phyloP scores from a whole-genome alignment of 306 rosid species.

The Albizia julibrissin region DNA sequence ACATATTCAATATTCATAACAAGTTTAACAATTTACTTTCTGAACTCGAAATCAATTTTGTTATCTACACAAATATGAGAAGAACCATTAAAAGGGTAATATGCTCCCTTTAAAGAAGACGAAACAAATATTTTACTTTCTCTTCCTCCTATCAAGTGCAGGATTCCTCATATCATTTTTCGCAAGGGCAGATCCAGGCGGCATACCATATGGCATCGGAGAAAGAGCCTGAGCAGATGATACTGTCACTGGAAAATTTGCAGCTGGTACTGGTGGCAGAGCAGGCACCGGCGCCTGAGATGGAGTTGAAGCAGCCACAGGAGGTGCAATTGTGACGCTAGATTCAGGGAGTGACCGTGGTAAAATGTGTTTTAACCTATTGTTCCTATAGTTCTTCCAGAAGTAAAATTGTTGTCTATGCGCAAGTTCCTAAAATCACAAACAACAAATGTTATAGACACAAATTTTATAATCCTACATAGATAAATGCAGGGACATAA shows the following conservation, averaged over 20 bases:
- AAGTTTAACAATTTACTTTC: neutral
- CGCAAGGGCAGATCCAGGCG: constrained; percentile 60
- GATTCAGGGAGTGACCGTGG: constrained; percentile 87
- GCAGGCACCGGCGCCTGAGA: constrained; percentile 53
- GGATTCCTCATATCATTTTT: constrained; percentile 77
- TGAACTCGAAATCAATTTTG: neutral
- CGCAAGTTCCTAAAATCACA: constrained; percentile 68
- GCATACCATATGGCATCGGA: constrained; percentile 74
- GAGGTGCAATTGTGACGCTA: constrained; percentile 44
- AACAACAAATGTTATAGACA: neutral
- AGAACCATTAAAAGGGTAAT: neutral
- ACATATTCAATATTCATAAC: no score
- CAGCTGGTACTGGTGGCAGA: constrained; percentile 57
- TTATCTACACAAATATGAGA: neutral
- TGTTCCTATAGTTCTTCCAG: constrained; percentile 97
- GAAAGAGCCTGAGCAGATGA: constrained; percentile 65
- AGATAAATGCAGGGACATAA: neutral
- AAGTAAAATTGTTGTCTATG: constrained; percentile 96
- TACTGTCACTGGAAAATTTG: constrained; percentile 48
- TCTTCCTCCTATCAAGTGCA: constrained; percentile 78
- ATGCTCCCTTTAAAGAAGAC: neutral
- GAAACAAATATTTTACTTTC: constrained; percentile 52
- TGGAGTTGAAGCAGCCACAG: constrained; percentile 55
- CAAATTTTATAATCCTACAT: neutral
- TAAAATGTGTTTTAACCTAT: constrained; percentile 83